A percentile compares a stretch with the other conserved stretches of the same genome.
These are phyloP conservation scores for Pythium diclinum DNA, from an alignment of 352 stramenopile genomes.

Conservation along the genomic window DNA sequence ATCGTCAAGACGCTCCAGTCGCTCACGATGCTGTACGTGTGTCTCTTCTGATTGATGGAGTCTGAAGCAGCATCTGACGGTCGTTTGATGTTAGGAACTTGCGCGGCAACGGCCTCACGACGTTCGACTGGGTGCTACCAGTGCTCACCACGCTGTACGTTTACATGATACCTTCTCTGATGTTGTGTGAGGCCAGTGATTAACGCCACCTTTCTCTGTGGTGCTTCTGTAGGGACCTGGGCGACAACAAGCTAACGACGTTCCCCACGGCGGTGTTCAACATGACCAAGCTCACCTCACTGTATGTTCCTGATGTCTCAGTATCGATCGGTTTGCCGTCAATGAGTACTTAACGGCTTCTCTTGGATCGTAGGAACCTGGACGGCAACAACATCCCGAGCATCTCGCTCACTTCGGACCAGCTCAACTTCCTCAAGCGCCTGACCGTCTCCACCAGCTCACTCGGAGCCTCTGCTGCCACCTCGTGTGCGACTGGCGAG, in stretches of 20 bases:
- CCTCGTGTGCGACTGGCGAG: constrained; percentile 32
- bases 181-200: not conserved
- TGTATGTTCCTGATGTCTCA: constrained; percentile 33
- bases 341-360: not conserved
- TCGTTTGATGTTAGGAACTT: constrained; percentile 34
- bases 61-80: not conserved
- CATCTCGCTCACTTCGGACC: constrained; percentile 30
- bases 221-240: constrained; percentile 16
- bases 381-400: constrained; percentile 51
- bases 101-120: constrained; percentile 47
- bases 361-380: constrained; percentile 35
- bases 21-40: constrained; percentile 42
- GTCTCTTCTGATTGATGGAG: not conserved
- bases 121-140: constrained; percentile 35
- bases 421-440: constrained; percentile 27
- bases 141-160: constrained; percentile 22
- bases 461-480: constrained; percentile 33
- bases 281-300: constrained; percentile 61
- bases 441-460: constrained; percentile 31
- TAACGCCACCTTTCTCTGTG: not conserved
- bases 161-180: not conserved
- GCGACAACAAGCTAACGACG: constrained; percentile 27
- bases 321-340: not conserved
- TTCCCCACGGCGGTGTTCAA: constrained; percentile 49
- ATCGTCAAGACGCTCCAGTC: constrained; percentile 39